Base-by-base conservation (phyloP, 2,329 filamentous ascomycete species). In the Ascochyta viciae-villosae region DNA sequence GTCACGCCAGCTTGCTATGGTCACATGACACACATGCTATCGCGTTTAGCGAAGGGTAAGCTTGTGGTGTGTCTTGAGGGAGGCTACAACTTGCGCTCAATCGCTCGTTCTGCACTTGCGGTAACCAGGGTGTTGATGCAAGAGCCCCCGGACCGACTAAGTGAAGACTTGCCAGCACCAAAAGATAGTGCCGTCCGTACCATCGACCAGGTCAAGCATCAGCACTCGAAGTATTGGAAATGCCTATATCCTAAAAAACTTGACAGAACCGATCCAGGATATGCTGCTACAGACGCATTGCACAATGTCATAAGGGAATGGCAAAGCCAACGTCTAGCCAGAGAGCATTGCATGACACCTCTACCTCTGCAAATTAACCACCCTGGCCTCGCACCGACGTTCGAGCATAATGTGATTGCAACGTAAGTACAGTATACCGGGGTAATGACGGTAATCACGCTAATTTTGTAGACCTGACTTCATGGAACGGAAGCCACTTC, bases 11-110 rank as follows among this genome's bases (percentile, higher is more conserved):
- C 87, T 4, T 96, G 95, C 72, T 99, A 98, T 73, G 91, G 93
- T 13, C 94, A 99, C 72, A 98, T 99, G 95, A 98, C 95, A 15
- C 92, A 97, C 72, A 97, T 98, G 94, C 85, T 99, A 43, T 98
- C 97, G 93, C 92, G 91, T 2, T 82, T 99, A 19, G 94, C 95
- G 0, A 84, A 88, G 40, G 95, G 95, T 26, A 96, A 93, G 71
- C 84, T 99, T 13, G 90, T 91, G 2, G 94, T 97, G 8, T 97
- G 93, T 71, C 82, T 99, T 2, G 95, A 99, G 75, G 95, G 95
- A 22, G 95, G 95, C 8, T 99, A 99, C 77, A 98, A 98, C 67
- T 85, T 99, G 23, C 82, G 87, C 43, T 95, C 95, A 0, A 99
- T 99, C 55, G 96, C 95, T 0, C 88, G 90, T 54, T 98, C 95